These are phyloP conservation scores for Phytophthora hibernalis DNA, from an alignment of 352 stramenopile genomes.

Conservation along the genomic window DNA sequence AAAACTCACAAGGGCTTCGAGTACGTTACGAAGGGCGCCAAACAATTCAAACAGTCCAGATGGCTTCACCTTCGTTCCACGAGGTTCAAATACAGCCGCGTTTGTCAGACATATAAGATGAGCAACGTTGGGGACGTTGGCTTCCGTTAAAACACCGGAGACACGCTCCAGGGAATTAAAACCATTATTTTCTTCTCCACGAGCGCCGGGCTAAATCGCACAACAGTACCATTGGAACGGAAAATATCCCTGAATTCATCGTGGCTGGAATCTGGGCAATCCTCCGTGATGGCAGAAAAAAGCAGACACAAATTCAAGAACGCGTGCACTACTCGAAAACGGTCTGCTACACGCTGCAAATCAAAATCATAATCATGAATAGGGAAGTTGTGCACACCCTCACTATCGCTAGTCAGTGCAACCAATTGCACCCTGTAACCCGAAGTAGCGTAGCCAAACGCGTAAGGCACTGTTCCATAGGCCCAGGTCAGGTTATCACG, in stretches of 20 bases:
- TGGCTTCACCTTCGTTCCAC: constrained; percentile 17
- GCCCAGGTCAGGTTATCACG: neutral
- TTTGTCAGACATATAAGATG: constrained; percentile 5
- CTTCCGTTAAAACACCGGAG: neutral
- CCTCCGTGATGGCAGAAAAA: constrained; percentile 1
- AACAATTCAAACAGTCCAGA: constrained; percentile 17
- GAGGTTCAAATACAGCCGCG: constrained; percentile 9
- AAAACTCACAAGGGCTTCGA: constrained; percentile 15
- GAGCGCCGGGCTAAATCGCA: neutral
- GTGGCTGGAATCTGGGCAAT: neutral
- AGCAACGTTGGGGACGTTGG: constrained; percentile 16
- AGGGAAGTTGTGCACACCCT: no score
- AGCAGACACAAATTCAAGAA: constrained; percentile 20
- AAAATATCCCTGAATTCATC: constrained; percentile 2
- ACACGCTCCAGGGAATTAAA: neutral
- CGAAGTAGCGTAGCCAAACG: constrained; percentile 18
- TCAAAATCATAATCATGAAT: no score
- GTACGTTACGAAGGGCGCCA: constrained; percentile 12
- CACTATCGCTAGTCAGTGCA: no score
- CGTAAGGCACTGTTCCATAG: constrained; percentile 18
- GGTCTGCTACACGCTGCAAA: neutral
- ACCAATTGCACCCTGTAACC: constrained; percentile 11
- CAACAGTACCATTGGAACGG: neutral
- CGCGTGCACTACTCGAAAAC: constrained; percentile 10
- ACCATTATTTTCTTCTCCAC: neutral